Percentiles rank a stretch among this genome's conserved stretches.
These are phyloP conservation scores for Trichoderma gracile DNA, from an alignment of 2,329 filamentous ascomycete genomes.

Conservation along the genomic window DNA sequence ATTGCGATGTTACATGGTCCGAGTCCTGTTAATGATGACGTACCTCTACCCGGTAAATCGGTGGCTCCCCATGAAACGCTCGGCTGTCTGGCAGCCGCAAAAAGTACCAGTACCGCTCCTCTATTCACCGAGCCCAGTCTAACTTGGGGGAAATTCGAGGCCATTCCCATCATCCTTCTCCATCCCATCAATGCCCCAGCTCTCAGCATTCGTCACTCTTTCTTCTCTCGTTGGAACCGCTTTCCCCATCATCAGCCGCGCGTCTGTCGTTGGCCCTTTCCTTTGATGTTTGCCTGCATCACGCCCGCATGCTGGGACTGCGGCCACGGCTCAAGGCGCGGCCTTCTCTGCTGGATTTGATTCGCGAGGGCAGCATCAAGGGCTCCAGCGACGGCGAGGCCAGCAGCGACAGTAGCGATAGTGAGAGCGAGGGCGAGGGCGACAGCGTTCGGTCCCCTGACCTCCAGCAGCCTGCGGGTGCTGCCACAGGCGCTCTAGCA, in stretches of 20 bases:
- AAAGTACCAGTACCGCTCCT: background rate
- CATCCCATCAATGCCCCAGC: background rate
- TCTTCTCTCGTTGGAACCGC: background rate
- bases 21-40: background rate
- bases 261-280: background rate
- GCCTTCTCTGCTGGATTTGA: constrained; percentile 55
- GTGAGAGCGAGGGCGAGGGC: background rate
- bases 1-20: background rate
- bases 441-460: constrained; percentile 6
- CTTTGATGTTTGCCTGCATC: background rate
- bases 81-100: background rate
- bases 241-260: background rate
- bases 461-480: constrained; percentile 1
- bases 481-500: background rate
- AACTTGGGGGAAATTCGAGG: background rate
- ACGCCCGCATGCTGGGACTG: constrained; percentile 52
- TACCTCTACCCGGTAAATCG: background rate
- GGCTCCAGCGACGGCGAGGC: constrained; percentile 26
- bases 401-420: constrained; percentile 10
- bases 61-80: background rate
- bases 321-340: constrained; percentile 52
- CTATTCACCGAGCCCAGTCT: background rate
- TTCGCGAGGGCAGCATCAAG: constrained; percentile 41
- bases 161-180: background rate
- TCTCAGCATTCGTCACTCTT: background rate